A percentile compares a stretch with the other conserved stretches of the same genome.
phyloP scores from a whole-genome alignment of 257 asterid species.

The Jasminum sambac region DNA sequence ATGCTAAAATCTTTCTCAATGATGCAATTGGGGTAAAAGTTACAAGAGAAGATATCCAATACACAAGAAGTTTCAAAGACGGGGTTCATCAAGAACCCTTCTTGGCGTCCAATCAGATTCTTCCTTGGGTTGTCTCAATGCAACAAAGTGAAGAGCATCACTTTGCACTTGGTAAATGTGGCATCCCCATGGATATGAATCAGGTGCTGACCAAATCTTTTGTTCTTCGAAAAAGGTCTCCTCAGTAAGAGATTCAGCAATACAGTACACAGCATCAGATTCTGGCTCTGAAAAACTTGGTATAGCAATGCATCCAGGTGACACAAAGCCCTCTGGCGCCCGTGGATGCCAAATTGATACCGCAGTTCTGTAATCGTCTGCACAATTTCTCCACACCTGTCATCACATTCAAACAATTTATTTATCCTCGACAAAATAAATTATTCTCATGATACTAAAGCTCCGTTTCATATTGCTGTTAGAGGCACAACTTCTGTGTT shows the following conservation, averaged over 20 bases:
- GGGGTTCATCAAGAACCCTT: conserved; percentile 59
- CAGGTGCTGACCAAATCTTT: conserved; percentile 88
- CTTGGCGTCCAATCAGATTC: conserved; percentile 75
- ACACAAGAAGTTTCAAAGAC: conserved; percentile 4
- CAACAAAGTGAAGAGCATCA: conserved; percentile 90
- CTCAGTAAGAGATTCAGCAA: conserved; percentile 66
- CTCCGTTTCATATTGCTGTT: no score
- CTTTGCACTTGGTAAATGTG: conserved; percentile 74
- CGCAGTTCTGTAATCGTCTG: conserved; percentile 64
- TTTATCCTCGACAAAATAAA: neutral
- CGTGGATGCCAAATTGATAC: conserved; percentile 97
- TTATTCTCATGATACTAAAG: neutral
- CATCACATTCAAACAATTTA: neutral
- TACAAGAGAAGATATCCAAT: neutral
- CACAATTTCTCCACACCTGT: conserved; percentile 94
- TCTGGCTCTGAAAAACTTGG: conserved; percentile 73
- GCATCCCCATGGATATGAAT: conserved; percentile 93
- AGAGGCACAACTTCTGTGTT: no score
- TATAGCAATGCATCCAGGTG: conserved; percentile 81
- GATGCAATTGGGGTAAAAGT: neutral
- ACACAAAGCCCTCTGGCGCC: conserved; percentile 83
- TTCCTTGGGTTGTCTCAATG: conserved; percentile 81
- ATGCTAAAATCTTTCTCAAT: neutral
- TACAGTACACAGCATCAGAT: conserved; percentile 56
- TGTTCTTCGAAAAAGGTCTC: conserved; percentile 80